Percentiles rank a stretch among this genome's conserved stretches.
Conservation (phyloP, 177 flowering plant genomes). For the Telopea speciosissima region DNA sequence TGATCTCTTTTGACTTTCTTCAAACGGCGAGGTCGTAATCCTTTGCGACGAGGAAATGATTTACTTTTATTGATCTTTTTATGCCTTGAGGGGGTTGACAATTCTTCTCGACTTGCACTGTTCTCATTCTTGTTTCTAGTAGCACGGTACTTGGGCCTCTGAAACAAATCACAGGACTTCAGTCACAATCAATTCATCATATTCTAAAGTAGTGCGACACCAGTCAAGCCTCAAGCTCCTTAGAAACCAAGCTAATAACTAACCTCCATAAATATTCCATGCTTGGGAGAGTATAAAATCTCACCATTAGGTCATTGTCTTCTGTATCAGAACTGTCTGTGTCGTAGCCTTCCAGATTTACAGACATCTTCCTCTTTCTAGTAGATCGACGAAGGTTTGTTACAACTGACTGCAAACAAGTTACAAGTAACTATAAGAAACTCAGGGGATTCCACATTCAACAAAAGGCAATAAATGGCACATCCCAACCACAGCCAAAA, state of each 20-base stretch:
- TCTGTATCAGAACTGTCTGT: slow-evolving; percentile 84
- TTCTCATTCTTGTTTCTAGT: slow-evolving; percentile 42
- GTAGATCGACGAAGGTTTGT: slow-evolving; percentile 89
- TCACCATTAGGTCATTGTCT: slow-evolving; percentile 85
- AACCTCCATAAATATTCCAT: slow-evolving; percentile 12
- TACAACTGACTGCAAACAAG: slow-evolving; percentile 43
- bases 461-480: background rate
- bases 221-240: slow-evolving; percentile 7
- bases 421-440: background rate
- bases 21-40: slow-evolving; percentile 78
- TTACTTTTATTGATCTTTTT: slow-evolving; percentile 36
- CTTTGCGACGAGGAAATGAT: slow-evolving; percentile 78
- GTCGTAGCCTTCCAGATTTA: slow-evolving; percentile 53
- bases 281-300: slow-evolving; percentile 20
- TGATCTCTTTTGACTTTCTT: slow-evolving; percentile 32
- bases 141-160: slow-evolving; percentile 49
- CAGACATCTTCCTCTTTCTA: slow-evolving; percentile 70
- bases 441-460: background rate
- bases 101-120: slow-evolving; percentile 49
- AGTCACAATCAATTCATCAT: slow-evolving; percentile 1
- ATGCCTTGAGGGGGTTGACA: slow-evolving; percentile 41
- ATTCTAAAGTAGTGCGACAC: background rate
- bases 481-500: background rate
- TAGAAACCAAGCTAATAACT: slow-evolving; percentile 12
- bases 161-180: slow-evolving; percentile 22